phyloP scores from a whole-genome alignment of 768 basidiomycete species.

The Steccherinum ochraceum region DNA sequence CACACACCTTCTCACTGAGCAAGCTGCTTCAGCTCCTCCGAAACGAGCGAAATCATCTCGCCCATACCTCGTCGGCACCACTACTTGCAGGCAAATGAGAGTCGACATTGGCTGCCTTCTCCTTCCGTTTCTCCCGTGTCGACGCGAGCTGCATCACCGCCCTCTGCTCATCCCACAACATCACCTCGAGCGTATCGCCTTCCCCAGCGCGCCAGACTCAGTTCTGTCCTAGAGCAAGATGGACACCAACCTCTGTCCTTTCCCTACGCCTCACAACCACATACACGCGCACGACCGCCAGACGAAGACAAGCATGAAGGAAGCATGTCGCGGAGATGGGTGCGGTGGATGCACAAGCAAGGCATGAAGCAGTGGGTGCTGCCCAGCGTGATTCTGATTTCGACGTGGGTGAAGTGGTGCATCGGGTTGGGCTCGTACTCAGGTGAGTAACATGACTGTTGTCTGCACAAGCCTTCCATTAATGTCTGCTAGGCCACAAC shows the following conservation, averaged over 20 bases:
- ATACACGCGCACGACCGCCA: neutral
- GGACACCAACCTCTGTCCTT: constrained; percentile 16
- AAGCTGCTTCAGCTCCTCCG: constrained; percentile 18
- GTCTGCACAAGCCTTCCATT: neutral
- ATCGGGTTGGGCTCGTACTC: constrained; percentile 78
- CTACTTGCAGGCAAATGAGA: constrained; percentile 47
- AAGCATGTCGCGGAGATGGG: constrained; percentile 55
- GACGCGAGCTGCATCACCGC: constrained; percentile 41
- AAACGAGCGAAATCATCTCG: constrained; percentile 45
- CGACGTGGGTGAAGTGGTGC: constrained; percentile 58
- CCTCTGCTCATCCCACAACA: constrained; percentile 25
- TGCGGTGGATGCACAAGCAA: constrained; percentile 75
- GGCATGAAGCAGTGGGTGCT: constrained; percentile 55
- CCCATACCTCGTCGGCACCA: constrained; percentile 64
- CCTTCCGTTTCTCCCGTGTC: constrained; percentile 41
- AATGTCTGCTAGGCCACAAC: constrained; percentile 41
- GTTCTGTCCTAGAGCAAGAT: constrained; percentile 35
- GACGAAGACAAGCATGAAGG: constrained; percentile 18
- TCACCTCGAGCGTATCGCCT: constrained; percentile 12
- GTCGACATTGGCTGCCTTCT: constrained; percentile 53
- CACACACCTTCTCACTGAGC: neutral
- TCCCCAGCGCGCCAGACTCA: constrained; percentile 32
- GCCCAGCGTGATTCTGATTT: constrained; percentile 45
- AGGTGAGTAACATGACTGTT: constrained; percentile 40
- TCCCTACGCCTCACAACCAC: constrained; percentile 14